Conservation (phyloP, 2,329 filamentous ascomycete species). For the Diaporthe humulicola region DNA sequence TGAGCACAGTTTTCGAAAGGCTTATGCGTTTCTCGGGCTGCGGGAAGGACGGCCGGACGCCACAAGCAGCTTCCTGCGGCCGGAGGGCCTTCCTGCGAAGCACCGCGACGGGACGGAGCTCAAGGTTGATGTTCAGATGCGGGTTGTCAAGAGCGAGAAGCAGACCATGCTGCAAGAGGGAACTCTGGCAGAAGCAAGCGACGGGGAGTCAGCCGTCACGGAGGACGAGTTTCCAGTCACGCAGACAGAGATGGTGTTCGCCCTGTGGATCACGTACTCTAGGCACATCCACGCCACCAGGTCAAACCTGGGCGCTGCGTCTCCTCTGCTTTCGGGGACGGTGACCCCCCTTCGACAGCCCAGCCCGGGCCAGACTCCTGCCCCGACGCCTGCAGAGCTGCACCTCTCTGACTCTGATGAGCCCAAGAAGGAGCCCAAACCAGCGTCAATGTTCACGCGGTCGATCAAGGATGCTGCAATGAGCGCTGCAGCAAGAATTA, state of each 20-base stretch:
- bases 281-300: constrained; percentile 87
- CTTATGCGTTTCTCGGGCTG: constrained; percentile 85
- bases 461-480: constrained; percentile 70
- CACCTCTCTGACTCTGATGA: constrained; percentile 65
- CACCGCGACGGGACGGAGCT: constrained; percentile 94
- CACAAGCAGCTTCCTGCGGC: constrained; percentile 82
- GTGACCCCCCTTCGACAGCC: constrained; percentile 83
- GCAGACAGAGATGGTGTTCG: constrained; percentile 87
- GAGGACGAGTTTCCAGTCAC: constrained; percentile 61
- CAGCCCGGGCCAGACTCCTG: constrained; percentile 78
- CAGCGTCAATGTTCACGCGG: constrained; percentile 64
- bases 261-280: constrained; percentile 97
- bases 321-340: constrained; percentile 72
- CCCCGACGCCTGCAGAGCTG: constrained; percentile 69
- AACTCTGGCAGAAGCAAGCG: constrained; percentile 73
- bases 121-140: constrained; percentile 95
- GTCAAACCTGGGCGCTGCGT: constrained; percentile 70
- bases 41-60: constrained; percentile 86
- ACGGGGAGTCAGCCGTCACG: constrained; percentile 60
- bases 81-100: constrained; percentile 85
- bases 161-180: constrained; percentile 71
- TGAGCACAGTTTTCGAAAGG: constrained; percentile 94
- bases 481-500: constrained; percentile 67
- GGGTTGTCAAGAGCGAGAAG: constrained; percentile 91
- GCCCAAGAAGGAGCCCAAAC: constrained; percentile 56